Evolutionary conservation across 345 rosid genomes (phyloP).

Genomic region (Heritiera fomes): DNA sequence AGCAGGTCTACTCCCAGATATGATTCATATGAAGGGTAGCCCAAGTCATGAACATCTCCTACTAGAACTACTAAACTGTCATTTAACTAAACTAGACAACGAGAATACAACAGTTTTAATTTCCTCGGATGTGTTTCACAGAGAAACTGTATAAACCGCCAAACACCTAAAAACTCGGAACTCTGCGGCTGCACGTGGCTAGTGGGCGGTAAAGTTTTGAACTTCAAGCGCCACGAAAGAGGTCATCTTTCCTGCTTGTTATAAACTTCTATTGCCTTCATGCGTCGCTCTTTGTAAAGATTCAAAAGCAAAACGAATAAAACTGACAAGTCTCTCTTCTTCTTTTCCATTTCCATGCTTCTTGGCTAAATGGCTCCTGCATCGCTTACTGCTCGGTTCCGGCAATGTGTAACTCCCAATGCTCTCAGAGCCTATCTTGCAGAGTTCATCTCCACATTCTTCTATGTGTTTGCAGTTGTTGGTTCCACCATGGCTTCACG

Average conservation of each 20-base stretch:
- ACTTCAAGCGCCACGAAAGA: neutral
- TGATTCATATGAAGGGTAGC: no score
- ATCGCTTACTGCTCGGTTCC: conserved; percentile 41
- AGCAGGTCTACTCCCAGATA: no score
- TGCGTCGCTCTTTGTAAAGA: neutral
- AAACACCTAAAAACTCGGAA: neutral
- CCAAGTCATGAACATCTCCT: no score
- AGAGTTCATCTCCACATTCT: conserved; percentile 91
- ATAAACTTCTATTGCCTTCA: neutral
- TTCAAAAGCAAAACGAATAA: neutral
- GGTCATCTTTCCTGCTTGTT: neutral
- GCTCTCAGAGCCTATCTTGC: conserved; percentile 78
- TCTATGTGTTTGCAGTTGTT: conserved; percentile 69
- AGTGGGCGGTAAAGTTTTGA: conserved; percentile 22
- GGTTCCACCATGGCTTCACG: conserved; percentile 90
- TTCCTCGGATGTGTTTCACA: neutral
- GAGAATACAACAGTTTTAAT: no score
- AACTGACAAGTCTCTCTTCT: neutral
- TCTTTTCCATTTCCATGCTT: neutral
- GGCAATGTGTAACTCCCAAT: conserved; percentile 41
- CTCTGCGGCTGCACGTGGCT: conserved; percentile 10
- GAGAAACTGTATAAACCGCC: conserved; percentile 13
- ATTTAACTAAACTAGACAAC: no score
- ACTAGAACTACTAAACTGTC: no score
- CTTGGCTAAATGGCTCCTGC: conserved; percentile 51